A percentile compares a stretch with the other conserved stretches of the same genome.
phyloP scores from a whole-genome alignment of 2,329 filamentous ascomycete species.

The Colletotrichum spaethianum region DNA sequence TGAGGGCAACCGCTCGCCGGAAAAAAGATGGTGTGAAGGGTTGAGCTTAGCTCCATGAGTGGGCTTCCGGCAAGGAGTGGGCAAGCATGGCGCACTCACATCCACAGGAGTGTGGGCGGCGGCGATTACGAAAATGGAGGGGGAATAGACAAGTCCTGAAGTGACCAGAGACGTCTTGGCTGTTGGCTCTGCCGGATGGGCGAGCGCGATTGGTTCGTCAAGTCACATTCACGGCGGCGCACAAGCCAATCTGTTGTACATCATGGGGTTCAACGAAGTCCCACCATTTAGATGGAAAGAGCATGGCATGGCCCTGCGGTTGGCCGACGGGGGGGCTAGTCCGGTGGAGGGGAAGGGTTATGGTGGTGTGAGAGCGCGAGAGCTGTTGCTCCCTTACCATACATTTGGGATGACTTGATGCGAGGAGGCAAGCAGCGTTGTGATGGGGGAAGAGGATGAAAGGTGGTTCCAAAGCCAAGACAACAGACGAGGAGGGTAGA shows the following conservation, averaged over 20 bases:
- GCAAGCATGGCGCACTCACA: not conserved
- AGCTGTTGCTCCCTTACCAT: conserved; percentile 15
- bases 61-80: not conserved
- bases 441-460: not conserved
- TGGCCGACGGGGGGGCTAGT: conserved; percentile 6
- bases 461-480: conserved; percentile 8
- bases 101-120: not conserved
- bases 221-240: conserved; percentile 26
- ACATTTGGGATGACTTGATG: conserved; percentile 21
- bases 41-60: conserved; percentile 26
- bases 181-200: conserved; percentile 17
- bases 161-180: conserved; percentile 20
- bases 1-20: not conserved
- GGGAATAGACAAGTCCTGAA: not conserved
- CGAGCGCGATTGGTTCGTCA: conserved; percentile 30
- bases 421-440: conserved; percentile 13
- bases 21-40: conserved; percentile 33
- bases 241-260: conserved; percentile 32
- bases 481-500: conserved; percentile 23
- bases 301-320: conserved; percentile 29
- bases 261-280: conserved; percentile 39
- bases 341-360: not conserved
- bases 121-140: conserved; percentile 12
- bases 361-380: conserved; percentile 17
- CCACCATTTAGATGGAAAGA: conserved; percentile 24